Evolutionary conservation across 495 filamentous ascomycete species (phyloP), one percentile per base, ranked within the genome.

Genomic region (Elasticomyces elasticus): DNA sequence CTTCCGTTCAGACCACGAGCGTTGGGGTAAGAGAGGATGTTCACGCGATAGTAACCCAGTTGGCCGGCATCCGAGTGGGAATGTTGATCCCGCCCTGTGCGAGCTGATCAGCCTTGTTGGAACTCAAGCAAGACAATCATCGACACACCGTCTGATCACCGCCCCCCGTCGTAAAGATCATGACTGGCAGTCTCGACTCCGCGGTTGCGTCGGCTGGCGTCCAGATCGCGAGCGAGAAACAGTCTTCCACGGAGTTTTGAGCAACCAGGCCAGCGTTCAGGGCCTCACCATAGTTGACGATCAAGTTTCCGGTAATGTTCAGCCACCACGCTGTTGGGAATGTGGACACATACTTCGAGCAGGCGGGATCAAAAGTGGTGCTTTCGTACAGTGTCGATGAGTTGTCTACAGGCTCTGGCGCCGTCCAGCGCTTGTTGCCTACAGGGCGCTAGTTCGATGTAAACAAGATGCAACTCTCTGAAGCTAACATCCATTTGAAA

Each of bases 401-500:
- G 9, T 31, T 31, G 2, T 23, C 43, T 7, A 49, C 19, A 42
- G 68, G 60, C 23, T 68, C 57, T 2, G 73, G 66, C 0, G 72
- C 69, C 20, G 66, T 64, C 69, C 69, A 75, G 46, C 73, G 67
- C 11, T 56, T 60, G 26, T 60, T 60, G 19, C 68, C 67, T 5
- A 72, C 56, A 0, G 74, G 74, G 3, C 69, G 66, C 42, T 44
- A 20, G n/a, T n/a, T n/a, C n/a, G n/a, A n/a, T n/a, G n/a, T n/a
- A n/a, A n/a, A n/a, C n/a, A n/a, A n/a, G n/a, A n/a, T n/a, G n/a
- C n/a, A n/a, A n/a, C n/a, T n/a, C n/a, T n/a, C n/a, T n/a, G n/a
- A n/a, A n/a, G n/a, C n/a, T n/a, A 20, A 20, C 10, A 44, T 20
- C 41, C 41, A 44, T 20, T 44, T 44, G 41, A 44, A 44, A 9